Evolutionary conservation across 2,329 filamentous ascomycete genomes (phyloP).

Genomic region (Venturia carpophila): DNA sequence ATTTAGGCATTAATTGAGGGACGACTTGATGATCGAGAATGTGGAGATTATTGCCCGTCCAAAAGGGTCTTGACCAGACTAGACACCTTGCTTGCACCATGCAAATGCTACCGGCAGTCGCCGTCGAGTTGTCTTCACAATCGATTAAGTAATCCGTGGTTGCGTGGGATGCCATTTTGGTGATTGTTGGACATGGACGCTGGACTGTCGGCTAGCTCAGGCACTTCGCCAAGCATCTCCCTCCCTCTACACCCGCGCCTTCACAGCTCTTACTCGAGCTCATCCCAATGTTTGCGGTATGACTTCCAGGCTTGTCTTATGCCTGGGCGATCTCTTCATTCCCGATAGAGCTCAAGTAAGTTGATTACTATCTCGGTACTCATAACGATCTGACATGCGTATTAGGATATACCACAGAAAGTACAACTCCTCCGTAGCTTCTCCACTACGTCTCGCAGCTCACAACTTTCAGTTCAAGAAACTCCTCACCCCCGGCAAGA

Average conservation of each 20-base stretch:
- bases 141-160: neutral
- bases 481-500: slow-evolving; percentile 51
- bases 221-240: neutral
- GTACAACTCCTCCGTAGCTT: slow-evolving; percentile 23
- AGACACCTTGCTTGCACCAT: neutral
- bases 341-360: slow-evolving; percentile 36
- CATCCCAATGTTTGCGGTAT: slow-evolving; percentile 24
- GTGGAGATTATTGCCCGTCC: too few species aligned
- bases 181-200: too few species aligned
- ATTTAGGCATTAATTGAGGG: neutral
- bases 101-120: neutral
- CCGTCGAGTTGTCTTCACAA: neutral
- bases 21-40: too few species aligned
- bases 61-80: too few species aligned
- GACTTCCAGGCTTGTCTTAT: slow-evolving; percentile 36
- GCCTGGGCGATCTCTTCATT: slow-evolving; percentile 37
- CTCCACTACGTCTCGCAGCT: slow-evolving; percentile 14
- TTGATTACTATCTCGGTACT: slow-evolving; percentile 22
- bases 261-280: neutral
- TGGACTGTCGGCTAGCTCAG: neutral
- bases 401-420: slow-evolving; percentile 36
- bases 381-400: slow-evolving; percentile 26
- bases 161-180: neutral
- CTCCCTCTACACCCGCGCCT: neutral
- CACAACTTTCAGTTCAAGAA: slow-evolving; percentile 40